A percentile compares a stretch with the other conserved stretches of the same genome.
Conservation (phyloP, 768 basidiomycete genomes). For the Xerocomellus chrysenteron region DNA sequence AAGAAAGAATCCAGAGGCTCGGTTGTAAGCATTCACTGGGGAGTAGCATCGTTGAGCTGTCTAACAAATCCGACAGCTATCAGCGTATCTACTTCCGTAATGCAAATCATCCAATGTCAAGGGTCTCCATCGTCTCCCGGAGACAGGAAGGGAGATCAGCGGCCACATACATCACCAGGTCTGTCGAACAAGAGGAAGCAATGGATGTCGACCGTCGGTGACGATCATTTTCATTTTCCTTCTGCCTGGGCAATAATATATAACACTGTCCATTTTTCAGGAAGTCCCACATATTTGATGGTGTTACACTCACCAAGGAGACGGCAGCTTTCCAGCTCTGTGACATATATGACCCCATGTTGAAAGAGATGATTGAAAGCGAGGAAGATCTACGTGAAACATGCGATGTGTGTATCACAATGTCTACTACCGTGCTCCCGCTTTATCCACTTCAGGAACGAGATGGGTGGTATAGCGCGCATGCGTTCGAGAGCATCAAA, state of each 20-base stretch:
- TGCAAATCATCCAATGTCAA: conserved; percentile 73
- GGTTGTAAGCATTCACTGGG: conserved; percentile 59
- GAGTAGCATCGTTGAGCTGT: background rate
- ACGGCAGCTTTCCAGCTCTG: conserved; percentile 93
- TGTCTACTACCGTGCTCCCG: background rate
- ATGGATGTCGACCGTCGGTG: conserved; percentile 34
- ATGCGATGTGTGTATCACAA: conserved; percentile 61
- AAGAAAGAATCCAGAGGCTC: conserved; percentile 63
- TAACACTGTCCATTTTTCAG: conserved; percentile 30
- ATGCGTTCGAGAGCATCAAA: conserved; percentile 81
- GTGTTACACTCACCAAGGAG: conserved; percentile 72
- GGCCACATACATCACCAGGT: conserved; percentile 27
- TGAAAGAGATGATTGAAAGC: conserved; percentile 78
- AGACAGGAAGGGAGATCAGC: conserved; percentile 46
- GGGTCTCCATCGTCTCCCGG: conserved; percentile 73
- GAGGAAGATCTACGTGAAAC: conserved; percentile 63
- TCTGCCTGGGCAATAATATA: background rate
- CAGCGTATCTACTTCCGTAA: conserved; percentile 92
- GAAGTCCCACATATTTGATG: conserved; percentile 87
- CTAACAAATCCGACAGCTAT: conserved; percentile 55
- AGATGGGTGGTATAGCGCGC: conserved; percentile 85
- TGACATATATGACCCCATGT: conserved; percentile 85
- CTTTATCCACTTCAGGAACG: conserved; percentile 51
- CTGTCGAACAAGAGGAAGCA: conserved; percentile 35
- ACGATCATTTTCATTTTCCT: background rate